A percentile compares a stretch with the other conserved stretches of the same genome.
phyloP scores from a whole-genome alignment of 148 eudicot species.

The Salicornia ramosissima region DNA sequence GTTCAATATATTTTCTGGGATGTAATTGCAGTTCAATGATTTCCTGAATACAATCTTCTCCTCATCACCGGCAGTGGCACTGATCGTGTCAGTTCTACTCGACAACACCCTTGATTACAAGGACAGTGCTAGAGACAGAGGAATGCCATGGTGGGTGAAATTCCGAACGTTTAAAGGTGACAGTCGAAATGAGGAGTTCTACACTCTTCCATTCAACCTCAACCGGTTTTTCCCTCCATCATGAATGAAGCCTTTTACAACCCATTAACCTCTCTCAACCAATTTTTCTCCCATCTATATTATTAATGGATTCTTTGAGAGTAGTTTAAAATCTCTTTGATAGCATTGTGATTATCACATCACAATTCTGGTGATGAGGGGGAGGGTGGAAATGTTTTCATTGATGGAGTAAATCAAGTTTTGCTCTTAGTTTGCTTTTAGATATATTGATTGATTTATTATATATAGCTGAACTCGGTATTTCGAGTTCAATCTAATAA shows the following conservation, averaged over 20 bases:
- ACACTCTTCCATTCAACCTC: constrained; percentile 92
- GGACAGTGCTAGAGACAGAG: constrained; percentile 86
- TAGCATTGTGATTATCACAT: constrained; percentile 28
- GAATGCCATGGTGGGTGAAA: constrained; percentile 99
- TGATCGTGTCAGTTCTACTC: constrained; percentile 71
- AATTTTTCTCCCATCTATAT: not conserved
- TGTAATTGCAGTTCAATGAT: constrained; percentile 80
- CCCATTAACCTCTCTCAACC: not conserved
- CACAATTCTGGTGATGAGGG: constrained; percentile 33
- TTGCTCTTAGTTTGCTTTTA: constrained; percentile 27
- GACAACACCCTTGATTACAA: constrained; percentile 94
- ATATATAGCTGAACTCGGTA: constrained; percentile 31
- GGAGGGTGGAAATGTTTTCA: not conserved
- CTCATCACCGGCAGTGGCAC: constrained; percentile 87
- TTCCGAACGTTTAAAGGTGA: constrained; percentile 96
- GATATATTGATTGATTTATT: constrained; percentile 10
- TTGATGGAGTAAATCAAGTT: constrained; percentile 21
- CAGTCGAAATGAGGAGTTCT: constrained; percentile 87
- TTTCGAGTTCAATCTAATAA: constrained; percentile 26
- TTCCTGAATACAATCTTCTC: constrained; percentile 81
- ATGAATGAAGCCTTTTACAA: constrained; percentile 18
- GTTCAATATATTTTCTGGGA: not conserved
- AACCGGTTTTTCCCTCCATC: constrained; percentile 96
- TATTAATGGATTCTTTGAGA: not conserved
- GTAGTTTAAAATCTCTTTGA: not conserved